phyloP scores from a whole-genome alignment of 106 monocot species.

The Allium sativum region DNA sequence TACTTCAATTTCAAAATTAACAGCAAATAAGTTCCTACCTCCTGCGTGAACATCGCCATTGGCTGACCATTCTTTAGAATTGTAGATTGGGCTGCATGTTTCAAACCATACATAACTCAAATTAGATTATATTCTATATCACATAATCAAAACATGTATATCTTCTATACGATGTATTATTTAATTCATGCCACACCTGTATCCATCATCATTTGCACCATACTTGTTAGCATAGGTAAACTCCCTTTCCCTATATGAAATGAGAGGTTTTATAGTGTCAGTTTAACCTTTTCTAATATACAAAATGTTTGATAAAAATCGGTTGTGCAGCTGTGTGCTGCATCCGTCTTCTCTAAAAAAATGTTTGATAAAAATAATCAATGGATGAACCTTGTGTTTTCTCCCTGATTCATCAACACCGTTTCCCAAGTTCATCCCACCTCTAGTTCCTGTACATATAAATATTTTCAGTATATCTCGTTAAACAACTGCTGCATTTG shows the following conservation, averaged over 20 bases:
- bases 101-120: neutral
- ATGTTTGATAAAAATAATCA: neutral
- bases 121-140: neutral
- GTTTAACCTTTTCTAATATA: neutral
- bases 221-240: conserved; percentile 92
- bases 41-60: conserved; percentile 82
- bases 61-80: conserved; percentile 58
- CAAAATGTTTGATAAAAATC: too few species aligned
- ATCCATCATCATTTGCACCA: conserved; percentile 95
- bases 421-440: conserved; percentile 42
- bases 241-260: conserved; percentile 76
- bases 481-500: too few species aligned
- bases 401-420: conserved; percentile 80
- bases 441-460: conserved; percentile 42
- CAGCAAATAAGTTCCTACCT: conserved; percentile 28
- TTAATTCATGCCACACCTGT: conserved; percentile 41
- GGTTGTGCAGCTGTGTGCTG: too few species aligned
- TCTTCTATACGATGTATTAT: neutral
- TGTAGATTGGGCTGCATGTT: conserved; percentile 79
- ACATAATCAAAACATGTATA: too few species aligned
- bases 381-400: conserved; percentile 47
- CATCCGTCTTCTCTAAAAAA: too few species aligned
- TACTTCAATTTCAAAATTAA: neutral
- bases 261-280: too few species aligned
- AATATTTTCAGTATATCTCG: too few species aligned